phyloP scores from a whole-genome alignment of 495 filamentous ascomycete genomes.

The Bacidia rubella region DNA sequence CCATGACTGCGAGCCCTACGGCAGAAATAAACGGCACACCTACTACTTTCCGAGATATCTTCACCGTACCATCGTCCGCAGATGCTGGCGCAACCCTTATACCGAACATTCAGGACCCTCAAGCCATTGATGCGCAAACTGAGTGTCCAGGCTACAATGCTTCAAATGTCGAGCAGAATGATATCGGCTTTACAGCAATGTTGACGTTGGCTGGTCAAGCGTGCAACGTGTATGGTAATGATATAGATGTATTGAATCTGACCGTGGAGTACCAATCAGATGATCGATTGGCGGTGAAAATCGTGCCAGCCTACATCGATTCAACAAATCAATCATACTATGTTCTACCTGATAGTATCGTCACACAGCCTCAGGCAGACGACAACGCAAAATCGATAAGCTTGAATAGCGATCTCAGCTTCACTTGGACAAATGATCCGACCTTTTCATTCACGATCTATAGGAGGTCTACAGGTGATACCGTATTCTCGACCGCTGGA shows the following conservation, averaged over 20 bases:
- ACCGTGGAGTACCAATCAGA: constrained; percentile 43
- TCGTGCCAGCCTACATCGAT: constrained; percentile 48
- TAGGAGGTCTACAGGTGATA: constrained; percentile 42
- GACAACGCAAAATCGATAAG: constrained; percentile 21
- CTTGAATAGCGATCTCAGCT: constrained; percentile 36
- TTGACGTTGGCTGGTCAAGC: constrained; percentile 40
- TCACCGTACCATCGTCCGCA: constrained; percentile 39
- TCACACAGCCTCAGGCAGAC: constrained; percentile 44
- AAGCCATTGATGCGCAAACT: constrained; percentile 56
- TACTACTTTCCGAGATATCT: constrained; percentile 23
- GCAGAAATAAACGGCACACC: constrained; percentile 9
- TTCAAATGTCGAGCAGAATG: constrained; percentile 32
- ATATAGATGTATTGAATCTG: constrained; percentile 42
- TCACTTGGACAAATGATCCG: constrained; percentile 46
- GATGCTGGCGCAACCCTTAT: constrained; percentile 45
- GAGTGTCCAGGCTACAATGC: constrained; percentile 53
- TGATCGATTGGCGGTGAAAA: constrained; percentile 38
- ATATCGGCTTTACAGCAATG: constrained; percentile 37
- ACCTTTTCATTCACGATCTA: constrained; percentile 46
- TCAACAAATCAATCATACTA: constrained; percentile 55
- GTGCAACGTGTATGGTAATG: constrained; percentile 39
- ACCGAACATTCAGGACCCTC: constrained; percentile 59
- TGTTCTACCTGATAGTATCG: constrained; percentile 46
- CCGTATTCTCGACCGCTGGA: constrained; percentile 42
- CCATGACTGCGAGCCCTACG: neutral